Evolutionary conservation across 345 rosid species (phyloP).

Genomic region (Gossypium australe): DNA sequence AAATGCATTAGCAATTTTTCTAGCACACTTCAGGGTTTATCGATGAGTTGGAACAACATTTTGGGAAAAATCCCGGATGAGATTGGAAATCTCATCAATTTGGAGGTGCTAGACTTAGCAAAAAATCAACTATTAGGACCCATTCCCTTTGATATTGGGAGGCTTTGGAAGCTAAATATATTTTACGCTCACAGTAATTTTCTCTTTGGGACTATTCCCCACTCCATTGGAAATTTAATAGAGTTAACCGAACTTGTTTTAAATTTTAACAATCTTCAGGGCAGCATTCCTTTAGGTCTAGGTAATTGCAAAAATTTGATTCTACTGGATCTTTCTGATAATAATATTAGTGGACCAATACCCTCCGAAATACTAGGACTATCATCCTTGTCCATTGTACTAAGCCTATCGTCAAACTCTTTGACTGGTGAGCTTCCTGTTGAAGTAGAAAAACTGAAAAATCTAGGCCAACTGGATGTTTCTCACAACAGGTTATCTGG

Average conservation of each 20-base stretch:
- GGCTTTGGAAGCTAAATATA: background rate
- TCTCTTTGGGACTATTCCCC: conserved; percentile 14
- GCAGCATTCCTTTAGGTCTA: conserved; percentile 10
- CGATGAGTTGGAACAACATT: too few relatives aligned
- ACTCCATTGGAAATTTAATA: conserved; percentile 8
- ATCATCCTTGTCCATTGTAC: background rate
- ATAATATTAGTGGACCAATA: conserved; percentile 12
- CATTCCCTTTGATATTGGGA: background rate
- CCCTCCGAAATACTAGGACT: background rate
- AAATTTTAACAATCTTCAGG: background rate
- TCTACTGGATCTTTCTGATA: background rate
- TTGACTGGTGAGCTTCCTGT: background rate
- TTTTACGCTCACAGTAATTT: accelerated
- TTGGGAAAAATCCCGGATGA: too few relatives aligned
- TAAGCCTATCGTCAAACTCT: background rate
- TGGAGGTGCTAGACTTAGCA: background rate
- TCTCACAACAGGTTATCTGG: background rate
- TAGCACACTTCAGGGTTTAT: too few relatives aligned
- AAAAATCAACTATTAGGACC: background rate
- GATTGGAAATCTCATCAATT: too few relatives aligned
- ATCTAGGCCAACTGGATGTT: background rate
- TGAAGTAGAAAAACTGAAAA: background rate
- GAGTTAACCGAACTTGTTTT: background rate
- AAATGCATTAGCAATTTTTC: too few relatives aligned
- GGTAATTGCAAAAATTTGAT: background rate